These are phyloP conservation scores for Neofusicoccum sp. DNA, from an alignment of 2,329 filamentous ascomycete species.

Conservation along the genomic window DNA sequence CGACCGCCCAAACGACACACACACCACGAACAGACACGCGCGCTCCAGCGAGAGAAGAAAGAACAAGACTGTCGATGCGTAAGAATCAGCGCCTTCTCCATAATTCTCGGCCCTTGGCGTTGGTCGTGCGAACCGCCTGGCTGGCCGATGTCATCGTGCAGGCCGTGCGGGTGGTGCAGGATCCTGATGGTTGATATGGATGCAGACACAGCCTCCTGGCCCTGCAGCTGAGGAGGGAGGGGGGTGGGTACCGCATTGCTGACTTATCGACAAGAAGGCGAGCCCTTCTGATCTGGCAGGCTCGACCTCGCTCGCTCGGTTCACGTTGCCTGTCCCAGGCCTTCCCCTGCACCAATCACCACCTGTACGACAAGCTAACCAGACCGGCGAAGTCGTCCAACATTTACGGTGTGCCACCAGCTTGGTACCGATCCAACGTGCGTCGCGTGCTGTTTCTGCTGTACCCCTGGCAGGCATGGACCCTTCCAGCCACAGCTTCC, in stretches of 20 bases:
- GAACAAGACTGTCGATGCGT: background rate
- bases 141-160: background rate
- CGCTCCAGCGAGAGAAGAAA: background rate
- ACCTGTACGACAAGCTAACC: background rate
- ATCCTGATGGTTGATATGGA: background rate
- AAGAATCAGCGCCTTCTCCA: background rate
- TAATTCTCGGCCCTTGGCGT: background rate
- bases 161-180: background rate
- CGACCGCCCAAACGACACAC: background rate
- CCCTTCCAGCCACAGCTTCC: constrained; percentile 5
- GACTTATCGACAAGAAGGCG: background rate
- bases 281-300: background rate
- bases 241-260: background rate
- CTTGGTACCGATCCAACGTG: background rate
- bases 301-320: background rate
- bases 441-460: background rate
- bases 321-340: background rate
- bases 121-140: background rate
- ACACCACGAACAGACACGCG: background rate
- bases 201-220: too few relatives aligned
- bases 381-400: background rate
- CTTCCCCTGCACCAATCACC: background rate
- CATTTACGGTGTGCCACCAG: background rate
- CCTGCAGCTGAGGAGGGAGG: background rate
- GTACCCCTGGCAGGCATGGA: background rate